Base-by-base conservation (phyloP, 345 rosid species). In the Acer negundo region DNA sequence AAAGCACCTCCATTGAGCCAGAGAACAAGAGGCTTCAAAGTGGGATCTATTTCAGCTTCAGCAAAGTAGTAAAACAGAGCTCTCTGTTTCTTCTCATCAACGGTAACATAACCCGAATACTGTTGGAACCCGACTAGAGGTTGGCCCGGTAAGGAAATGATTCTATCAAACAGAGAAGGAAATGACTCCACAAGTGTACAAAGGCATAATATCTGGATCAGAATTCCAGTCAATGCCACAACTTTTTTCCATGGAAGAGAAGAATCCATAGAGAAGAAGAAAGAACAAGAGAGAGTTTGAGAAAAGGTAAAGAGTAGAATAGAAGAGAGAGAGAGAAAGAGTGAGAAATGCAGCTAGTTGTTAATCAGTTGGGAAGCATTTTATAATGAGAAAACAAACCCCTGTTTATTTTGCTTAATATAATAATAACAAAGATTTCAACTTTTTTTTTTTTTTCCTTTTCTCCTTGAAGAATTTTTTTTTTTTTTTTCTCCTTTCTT, bases 1-100 rank as follows among this genome's bases (percentile, higher is more conserved):
- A 19, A 19, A 19, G 40, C 69, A 95, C 99, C 99, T 90, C 99
- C 99, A 74, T 96, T 96, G 76, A 96, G 92, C 99, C 98, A 96
- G 69, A 96, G 98, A 65, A 96, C 97, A 26, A 96, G 96, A 65
- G 98, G 98, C 79, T 88, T 96, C 72, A 94, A 86, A 82, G 81
- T 78, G 7, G 94, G 95, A 63, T 96, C 87, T 49, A 64, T 69
- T 87, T 92, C 95, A 53, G 99, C 95, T 80, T 96, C 99, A 49
- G 89, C 95, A 17, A 96, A 91, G 93, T 96, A 96, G 88, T 96
- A 96, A 84, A 95, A 95, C 83, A 95, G 86, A 68, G 94, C 97
- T 72, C 83, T 92, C 82, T 91, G 92, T 62, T 87, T 88, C 79
- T 77, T 88, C 9, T 72, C 89, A 72, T 93, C 98, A 49, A 93